Conservation (phyloP, 805 yeast species). For the Cyberlindnera mississippiensis region DNA sequence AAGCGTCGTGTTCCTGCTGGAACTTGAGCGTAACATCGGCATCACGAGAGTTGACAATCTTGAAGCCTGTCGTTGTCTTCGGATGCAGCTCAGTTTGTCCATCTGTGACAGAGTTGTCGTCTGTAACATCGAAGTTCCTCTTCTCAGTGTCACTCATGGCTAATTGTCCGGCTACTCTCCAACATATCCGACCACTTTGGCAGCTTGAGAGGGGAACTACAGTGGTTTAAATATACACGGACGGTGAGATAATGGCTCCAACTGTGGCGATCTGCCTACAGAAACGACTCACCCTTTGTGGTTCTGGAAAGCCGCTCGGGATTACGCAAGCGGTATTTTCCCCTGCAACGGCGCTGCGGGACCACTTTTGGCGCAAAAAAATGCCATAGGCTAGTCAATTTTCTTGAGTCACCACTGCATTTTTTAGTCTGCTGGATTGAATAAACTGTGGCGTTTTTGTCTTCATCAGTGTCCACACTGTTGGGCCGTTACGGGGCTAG, state of each 20-base stretch:
- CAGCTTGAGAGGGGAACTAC: not conserved
- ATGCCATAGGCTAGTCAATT: not conserved
- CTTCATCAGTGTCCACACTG: not conserved
- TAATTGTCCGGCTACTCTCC: too few species aligned
- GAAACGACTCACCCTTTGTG: too few species aligned
- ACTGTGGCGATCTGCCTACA: too few species aligned
- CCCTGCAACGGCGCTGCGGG: too few species aligned
- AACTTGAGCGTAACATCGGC: slow-evolving; percentile 39
- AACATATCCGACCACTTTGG: too few species aligned
- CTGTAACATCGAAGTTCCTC: not conserved
- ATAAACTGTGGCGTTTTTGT: not conserved
- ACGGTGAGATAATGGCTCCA: too few species aligned
- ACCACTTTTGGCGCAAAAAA: not conserved
- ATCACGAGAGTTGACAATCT: slow-evolving; percentile 31
- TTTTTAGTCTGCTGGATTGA: too few species aligned
- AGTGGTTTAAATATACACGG: too few species aligned
- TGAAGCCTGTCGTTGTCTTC: slow-evolving; percentile 30
- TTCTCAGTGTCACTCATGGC: slow-evolving; percentile 4
- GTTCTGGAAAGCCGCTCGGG: too few species aligned
- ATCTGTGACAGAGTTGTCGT: not conserved
- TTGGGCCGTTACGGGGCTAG: not conserved
- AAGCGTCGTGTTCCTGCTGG: slow-evolving; percentile 32
- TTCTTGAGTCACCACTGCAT: too few species aligned
- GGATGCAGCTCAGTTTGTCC: too few species aligned
- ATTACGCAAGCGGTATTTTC: too few species aligned